Percentiles rank a stretch among this genome's conserved stretches.
Conservation (phyloP, 768 basidiomycete species). For the Boletus bicolor region DNA sequence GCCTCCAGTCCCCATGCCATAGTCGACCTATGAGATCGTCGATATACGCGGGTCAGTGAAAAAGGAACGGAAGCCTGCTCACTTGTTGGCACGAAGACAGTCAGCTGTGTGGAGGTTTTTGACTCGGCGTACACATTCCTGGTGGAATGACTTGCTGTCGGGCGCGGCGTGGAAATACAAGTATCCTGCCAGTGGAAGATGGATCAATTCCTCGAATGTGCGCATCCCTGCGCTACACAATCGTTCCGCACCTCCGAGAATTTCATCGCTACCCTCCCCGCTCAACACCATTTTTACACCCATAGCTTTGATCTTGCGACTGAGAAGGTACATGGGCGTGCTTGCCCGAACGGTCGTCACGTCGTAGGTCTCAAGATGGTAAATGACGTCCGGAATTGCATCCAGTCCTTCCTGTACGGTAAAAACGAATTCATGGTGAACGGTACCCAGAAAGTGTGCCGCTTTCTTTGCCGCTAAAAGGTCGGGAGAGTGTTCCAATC, state of each 20-base stretch:
- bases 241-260: constrained; percentile 73
- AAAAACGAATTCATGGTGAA: constrained; percentile 97
- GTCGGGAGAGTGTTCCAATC: constrained; percentile 92
- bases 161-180: constrained; percentile 99
- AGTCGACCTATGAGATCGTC: constrained; percentile 63
- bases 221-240: background rate
- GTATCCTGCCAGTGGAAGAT: constrained; percentile 59
- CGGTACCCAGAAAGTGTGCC: constrained; percentile 89
- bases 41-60: background rate
- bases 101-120: constrained; percentile 98
- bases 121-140: constrained; percentile 90
- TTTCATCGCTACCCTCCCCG: constrained; percentile 97
- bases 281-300: constrained; percentile 99
- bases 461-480: constrained; percentile 91
- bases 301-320: constrained; percentile 98
- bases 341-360: constrained; percentile 97
- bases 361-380: constrained; percentile 98
- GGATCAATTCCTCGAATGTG: constrained; percentile 5
- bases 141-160: constrained; percentile 82
- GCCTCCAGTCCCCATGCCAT: constrained; percentile 99
- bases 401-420: constrained; percentile 98
- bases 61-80: constrained; percentile 19
- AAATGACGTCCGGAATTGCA: constrained; percentile 95
- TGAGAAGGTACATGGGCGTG: constrained; percentile 98
- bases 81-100: constrained; percentile 98